Evolutionary conservation across 2,329 filamentous ascomycete species (phyloP), one percentile per base, ranked within the genome.

Genomic region (Leptosphaerulina australis): DNA sequence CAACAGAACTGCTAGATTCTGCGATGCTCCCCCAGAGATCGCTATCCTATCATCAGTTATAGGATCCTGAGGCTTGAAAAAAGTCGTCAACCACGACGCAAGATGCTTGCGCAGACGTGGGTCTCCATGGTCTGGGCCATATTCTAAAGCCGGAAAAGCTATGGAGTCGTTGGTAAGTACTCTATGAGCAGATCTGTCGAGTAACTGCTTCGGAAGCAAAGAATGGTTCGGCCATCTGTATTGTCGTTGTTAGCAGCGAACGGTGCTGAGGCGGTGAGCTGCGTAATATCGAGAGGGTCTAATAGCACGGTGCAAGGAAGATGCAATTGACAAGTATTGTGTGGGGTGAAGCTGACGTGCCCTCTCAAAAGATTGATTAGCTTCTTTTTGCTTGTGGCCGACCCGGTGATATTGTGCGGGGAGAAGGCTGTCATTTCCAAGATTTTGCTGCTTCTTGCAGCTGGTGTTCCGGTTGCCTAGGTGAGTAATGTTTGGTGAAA

Each of bases 11-110:
- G 88, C 90, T 2, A 96, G 71, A 67, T 87, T 91, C 77, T 96
- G 91, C 58, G 85, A 90, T 3, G 92, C 92, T 12, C 92, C 92
- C 34, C 91, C 91, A 0, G 89, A 90, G 68, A 96, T 87, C 67
- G 86, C 88, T 44, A 96, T 87, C 24, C 90, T 81, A 2, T 83
- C 78, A 3, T 79, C 65, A 11, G 73, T 64, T 34, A 85, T 75
- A 2, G 74, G 69, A 3, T 72, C 59, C 22, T 46, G 69, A 2
- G 76, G 75, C 22, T 68, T 56, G 67, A 90, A 93, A 63, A 86
- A 87, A 0, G 66, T 60, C 1, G 78, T 81, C 30, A 96, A 77
- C 88, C 90, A 96, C 29, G 73, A 67, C 3, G 90, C 86, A 25
- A 96, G 74, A 30, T 83, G 80, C 53, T 83, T 77, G 11, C 90